phyloP scores from a whole-genome alignment of 2,329 filamentous ascomycete species.

The Nemania diffusa region DNA sequence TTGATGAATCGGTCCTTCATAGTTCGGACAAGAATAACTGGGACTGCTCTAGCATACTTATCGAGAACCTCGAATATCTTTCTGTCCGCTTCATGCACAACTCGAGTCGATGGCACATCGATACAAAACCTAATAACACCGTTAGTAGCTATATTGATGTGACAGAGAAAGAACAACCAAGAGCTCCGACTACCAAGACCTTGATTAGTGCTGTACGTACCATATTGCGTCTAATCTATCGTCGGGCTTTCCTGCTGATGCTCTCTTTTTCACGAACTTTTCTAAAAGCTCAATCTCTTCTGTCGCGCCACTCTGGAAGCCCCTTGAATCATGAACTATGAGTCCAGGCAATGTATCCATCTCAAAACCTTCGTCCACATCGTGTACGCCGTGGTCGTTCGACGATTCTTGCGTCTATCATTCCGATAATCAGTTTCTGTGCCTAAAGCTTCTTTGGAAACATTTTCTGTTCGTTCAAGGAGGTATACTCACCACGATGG shows the following conservation, averaged over 20 bases:
- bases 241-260: slow-evolving; percentile 21
- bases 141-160: slow-evolving; percentile 8
- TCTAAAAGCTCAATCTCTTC: slow-evolving; percentile 42
- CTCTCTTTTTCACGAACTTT: slow-evolving; percentile 42
- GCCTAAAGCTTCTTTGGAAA: not conserved
- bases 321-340: slow-evolving; percentile 46
- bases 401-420: slow-evolving; percentile 42
- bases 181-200: not conserved
- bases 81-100: slow-evolving; percentile 43
- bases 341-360: slow-evolving; percentile 44
- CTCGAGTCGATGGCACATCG: slow-evolving; percentile 40
- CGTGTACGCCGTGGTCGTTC: slow-evolving; percentile 42
- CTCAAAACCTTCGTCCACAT: slow-evolving; percentile 46
- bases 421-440: slow-evolving; percentile 16
- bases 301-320: slow-evolving; percentile 43
- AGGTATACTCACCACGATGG: slow-evolving; percentile 39
- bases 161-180: not conserved
- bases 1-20: slow-evolving; percentile 46
- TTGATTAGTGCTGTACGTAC: slow-evolving; percentile 29
- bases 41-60: slow-evolving; percentile 37
- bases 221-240: slow-evolving; percentile 45
- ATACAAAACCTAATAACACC: slow-evolving; percentile 42
- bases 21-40: slow-evolving; percentile 44
- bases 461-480: not conserved
- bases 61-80: slow-evolving; percentile 42